These are phyloP conservation scores for Lotmaria passim DNA, from an alignment of 208 protist genomes.

Conservation along the genomic window DNA sequence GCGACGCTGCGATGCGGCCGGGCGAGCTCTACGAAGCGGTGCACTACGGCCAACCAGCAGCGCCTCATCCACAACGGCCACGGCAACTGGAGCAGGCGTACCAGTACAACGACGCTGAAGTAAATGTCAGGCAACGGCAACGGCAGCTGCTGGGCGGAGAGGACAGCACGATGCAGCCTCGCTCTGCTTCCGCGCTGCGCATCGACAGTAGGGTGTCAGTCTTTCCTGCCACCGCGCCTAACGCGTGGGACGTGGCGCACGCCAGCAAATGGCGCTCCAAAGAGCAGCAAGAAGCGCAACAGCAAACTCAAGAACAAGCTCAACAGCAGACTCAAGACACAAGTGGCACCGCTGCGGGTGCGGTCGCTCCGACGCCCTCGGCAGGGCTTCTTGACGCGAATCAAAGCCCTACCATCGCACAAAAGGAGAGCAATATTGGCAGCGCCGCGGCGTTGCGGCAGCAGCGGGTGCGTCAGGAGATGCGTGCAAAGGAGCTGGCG, in stretches of 20 bases:
- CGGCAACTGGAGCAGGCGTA: no score
- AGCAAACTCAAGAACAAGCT: background rate
- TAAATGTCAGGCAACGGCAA: no score
- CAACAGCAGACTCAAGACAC: background rate
- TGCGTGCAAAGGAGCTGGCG: slow-evolving; percentile 47
- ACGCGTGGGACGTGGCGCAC: slow-evolving; percentile 8
- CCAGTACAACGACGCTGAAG: background rate
- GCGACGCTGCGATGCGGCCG: background rate
- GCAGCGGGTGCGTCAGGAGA: slow-evolving; percentile 43
- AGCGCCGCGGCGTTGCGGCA: slow-evolving; percentile 7
- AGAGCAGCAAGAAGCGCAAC: background rate
- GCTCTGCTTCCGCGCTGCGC: background rate
- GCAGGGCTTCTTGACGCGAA: no score
- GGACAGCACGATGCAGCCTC: background rate
- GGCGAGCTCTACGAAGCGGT: background rate
- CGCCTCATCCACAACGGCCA: no score
- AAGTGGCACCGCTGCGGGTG: no score
- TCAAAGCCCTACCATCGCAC: no score
- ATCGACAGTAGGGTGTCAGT: background rate
- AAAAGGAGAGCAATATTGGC: background rate
- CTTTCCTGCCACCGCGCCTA: background rate
- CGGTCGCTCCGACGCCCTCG: background rate
- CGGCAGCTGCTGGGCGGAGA: no score
- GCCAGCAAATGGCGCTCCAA: background rate
- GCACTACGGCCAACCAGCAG: no score